Conservation (phyloP, 495 filamentous ascomycete species). For the Cairneyella variabilis region DNA sequence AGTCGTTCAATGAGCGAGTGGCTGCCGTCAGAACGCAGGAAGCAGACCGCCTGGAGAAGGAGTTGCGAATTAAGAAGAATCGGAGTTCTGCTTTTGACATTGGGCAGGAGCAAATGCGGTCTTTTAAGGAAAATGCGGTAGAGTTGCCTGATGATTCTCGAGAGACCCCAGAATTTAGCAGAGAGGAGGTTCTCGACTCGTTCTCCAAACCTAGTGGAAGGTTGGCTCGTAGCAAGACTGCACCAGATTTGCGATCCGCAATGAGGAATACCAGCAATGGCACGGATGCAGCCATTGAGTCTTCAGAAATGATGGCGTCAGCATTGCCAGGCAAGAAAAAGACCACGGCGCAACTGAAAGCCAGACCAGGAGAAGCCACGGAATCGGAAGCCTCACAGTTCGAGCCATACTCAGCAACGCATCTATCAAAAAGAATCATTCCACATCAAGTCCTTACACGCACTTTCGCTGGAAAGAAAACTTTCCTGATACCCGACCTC, state of each 20-base stretch:
- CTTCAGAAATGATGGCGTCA: conserved; percentile 14
- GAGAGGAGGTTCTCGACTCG: conserved; percentile 60
- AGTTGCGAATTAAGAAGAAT: conserved; percentile 47
- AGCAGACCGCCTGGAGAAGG: conserved; percentile 49
- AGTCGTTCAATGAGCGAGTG: conserved; percentile 85
- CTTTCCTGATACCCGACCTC: conserved; percentile 76
- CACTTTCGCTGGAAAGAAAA: conserved; percentile 69
- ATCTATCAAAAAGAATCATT: conserved; percentile 82
- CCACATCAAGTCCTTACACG: conserved; percentile 76
- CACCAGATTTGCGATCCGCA: conserved; percentile 37
- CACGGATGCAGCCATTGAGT: neutral
- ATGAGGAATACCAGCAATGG: conserved; percentile 13
- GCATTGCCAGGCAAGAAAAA: conserved; percentile 18
- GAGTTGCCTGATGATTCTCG: conserved; percentile 47
- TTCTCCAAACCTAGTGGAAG: conserved; percentile 29
- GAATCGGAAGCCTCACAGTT: conserved; percentile 45
- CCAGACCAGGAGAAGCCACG: conserved; percentile 23
- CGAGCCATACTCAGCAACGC: conserved; percentile 80
- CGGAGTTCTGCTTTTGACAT: conserved; percentile 73
- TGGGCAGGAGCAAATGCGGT: conserved; percentile 59
- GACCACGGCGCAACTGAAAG: conserved; percentile 27
- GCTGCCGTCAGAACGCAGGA: conserved; percentile 61
- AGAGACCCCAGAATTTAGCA: conserved; percentile 48
- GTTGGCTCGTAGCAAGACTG: conserved; percentile 49
- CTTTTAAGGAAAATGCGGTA: conserved; percentile 57